These are phyloP conservation scores for Cucurbita ficifolia DNA, from an alignment of 306 rosid genomes.

Conservation along the genomic window DNA sequence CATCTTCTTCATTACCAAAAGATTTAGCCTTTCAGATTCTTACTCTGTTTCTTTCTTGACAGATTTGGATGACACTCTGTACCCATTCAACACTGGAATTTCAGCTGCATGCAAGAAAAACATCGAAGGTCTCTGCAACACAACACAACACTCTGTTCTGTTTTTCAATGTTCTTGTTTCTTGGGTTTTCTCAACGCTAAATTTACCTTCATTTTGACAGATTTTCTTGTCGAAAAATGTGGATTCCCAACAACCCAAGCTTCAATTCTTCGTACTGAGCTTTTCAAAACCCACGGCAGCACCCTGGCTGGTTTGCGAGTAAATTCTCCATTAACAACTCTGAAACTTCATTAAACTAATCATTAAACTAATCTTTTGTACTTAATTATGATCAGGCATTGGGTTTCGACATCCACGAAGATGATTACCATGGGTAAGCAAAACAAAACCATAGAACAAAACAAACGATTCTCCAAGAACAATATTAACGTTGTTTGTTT, in stretches of 20 bases:
- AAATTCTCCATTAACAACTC: background rate
- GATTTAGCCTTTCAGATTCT: background rate
- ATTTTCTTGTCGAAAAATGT: conserved; percentile 47
- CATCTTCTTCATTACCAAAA: background rate
- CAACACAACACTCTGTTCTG: background rate
- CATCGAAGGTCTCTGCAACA: conserved; percentile 40
- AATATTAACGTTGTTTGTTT: background rate
- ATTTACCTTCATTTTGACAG: conserved; percentile 8
- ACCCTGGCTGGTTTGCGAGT: conserved; percentile 83
- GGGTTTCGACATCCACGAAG: conserved; percentile 54
- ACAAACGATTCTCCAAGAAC: background rate
- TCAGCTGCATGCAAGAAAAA: conserved; percentile 44
- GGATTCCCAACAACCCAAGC: conserved; percentile 56
- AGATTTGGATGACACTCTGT: conserved; percentile 88
- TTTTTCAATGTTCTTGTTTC: background rate
- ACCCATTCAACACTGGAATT: conserved; percentile 46
- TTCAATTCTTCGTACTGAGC: conserved; percentile 42
- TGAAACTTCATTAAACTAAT: background rate
- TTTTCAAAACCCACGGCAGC: conserved; percentile 81
- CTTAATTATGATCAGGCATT: conserved; percentile 27
- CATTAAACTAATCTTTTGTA: background rate
- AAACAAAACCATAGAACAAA: background rate
- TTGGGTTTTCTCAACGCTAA: no score
- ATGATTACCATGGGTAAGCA: conserved; percentile 62
- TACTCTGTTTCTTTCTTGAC: background rate